Evolutionary conservation across 352 stramenopile species (phyloP), one percentile per base, ranked within the genome.

Genomic region (Phytophthora hibernalis): DNA sequence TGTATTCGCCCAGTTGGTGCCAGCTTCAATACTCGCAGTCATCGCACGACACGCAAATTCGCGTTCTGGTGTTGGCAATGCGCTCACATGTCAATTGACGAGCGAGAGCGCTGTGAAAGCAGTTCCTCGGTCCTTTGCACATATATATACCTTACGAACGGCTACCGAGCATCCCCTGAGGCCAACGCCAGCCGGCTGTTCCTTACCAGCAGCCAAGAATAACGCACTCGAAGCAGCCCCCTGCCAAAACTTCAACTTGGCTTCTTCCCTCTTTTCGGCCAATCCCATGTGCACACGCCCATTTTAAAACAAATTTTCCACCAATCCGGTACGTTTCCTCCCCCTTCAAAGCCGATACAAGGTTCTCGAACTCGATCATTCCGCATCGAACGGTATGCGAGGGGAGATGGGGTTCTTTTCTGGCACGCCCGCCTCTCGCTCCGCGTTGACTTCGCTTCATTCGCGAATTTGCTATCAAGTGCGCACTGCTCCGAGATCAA

Each of bases 381-480:
- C 51, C 22, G 50, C 20, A 12, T 31, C 13, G 24, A 71, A 68
- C 56, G 21, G 3, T 48, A 72, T 69, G 1, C 9, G n/a, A 12
- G 52, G 68, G 48, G 22, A 26, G 47, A 47, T 28, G 42, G 24
- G 42, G 48, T 65, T 74, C 65, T 54, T 71, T 73, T 68, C 61
- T 42, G 67, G 37, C 71, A 44, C 44, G 8, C 47, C n/a, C 28
- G 37, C 44, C 37, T 48, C 45, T 59, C 24, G 58, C 61, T 30
- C 40, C 21, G 22, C 52, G 35, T 71, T 64, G 2, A 18, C 11
- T 22, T 61, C 47, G 49, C 48, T 55, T 72, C 69, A 83, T 70
- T 79, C 65, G 56, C 69, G 31, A 80, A 79, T 79, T 80, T 70
- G 65, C 62, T 37, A n/a, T 13, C 38, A 56, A 74, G 54, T 33